Evolutionary conservation across 1,284 basidiomycete species (phyloP).

Genomic region (Serendipita sp.): DNA sequence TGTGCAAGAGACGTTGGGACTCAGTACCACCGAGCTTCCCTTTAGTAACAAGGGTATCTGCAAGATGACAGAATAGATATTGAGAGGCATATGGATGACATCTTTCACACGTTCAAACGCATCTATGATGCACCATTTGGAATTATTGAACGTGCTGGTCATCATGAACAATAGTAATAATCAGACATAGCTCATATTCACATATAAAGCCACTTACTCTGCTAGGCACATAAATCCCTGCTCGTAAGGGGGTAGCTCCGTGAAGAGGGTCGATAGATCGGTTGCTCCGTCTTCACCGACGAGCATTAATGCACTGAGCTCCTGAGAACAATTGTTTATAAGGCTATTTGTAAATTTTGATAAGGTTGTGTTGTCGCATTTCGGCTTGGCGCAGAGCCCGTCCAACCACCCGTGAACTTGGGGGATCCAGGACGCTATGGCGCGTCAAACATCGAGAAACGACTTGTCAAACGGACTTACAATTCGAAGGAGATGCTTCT

Average conservation of each 20-base stretch:
- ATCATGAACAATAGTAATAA: no score
- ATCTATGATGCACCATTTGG: constrained; percentile 60
- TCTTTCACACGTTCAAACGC: constrained; percentile 27
- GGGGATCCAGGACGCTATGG: not conserved
- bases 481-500: not conserved
- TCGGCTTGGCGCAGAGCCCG: not conserved
- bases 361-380: not conserved
- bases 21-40: constrained; percentile 36
- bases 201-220: not conserved
- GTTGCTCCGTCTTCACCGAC: not conserved
- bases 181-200: no score
- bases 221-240: not conserved
- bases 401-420: not conserved
- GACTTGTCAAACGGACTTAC: not conserved
- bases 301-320: no score
- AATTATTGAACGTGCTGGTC: constrained; percentile 41
- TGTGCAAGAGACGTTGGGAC: constrained; percentile 39
- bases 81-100: constrained; percentile 27
- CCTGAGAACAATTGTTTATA: no score
- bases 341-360: no score
- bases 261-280: not conserved
- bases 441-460: not conserved
- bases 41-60: constrained; percentile 17
- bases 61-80: constrained; percentile 6
- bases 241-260: not conserved